phyloP scores from a whole-genome alignment of 257 asterid species.

The Solanum dulcamara region DNA sequence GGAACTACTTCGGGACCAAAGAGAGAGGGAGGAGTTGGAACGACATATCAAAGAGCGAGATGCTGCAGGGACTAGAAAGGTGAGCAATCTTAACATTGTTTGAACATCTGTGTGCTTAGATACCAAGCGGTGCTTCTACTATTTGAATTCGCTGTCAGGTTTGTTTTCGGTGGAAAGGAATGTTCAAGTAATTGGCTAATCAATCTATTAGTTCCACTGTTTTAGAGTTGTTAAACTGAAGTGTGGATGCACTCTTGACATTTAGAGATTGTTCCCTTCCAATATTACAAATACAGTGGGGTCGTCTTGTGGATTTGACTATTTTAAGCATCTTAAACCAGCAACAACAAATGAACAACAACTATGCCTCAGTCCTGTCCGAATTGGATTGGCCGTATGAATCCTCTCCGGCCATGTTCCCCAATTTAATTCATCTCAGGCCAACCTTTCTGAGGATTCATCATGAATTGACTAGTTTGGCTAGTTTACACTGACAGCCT shows the following conservation, averaged over 20 bases:
- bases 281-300: neutral
- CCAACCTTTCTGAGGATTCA: neutral
- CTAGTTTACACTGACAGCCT: neutral
- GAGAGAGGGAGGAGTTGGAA: conserved; percentile 84
- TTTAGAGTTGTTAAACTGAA: neutral
- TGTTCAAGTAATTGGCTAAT: neutral
- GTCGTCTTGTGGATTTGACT: neutral
- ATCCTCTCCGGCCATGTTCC: neutral
- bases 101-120: neutral
- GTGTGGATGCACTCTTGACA: neutral
- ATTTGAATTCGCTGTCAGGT: neutral
- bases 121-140: neutral
- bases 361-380: neutral
- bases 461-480: neutral
- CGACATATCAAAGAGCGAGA: conserved; percentile 66
- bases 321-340: neutral
- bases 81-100: neutral
- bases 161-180: neutral
- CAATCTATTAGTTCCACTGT: neutral
- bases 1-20: conserved; percentile 76
- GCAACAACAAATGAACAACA: neutral
- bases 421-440: neutral
- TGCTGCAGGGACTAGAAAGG: conserved; percentile 86
- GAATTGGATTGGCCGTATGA: neutral
- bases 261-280: neutral